phyloP scores from a whole-genome alignment of 805 yeast species.

The Wickerhamomyces hampshirensis region DNA sequence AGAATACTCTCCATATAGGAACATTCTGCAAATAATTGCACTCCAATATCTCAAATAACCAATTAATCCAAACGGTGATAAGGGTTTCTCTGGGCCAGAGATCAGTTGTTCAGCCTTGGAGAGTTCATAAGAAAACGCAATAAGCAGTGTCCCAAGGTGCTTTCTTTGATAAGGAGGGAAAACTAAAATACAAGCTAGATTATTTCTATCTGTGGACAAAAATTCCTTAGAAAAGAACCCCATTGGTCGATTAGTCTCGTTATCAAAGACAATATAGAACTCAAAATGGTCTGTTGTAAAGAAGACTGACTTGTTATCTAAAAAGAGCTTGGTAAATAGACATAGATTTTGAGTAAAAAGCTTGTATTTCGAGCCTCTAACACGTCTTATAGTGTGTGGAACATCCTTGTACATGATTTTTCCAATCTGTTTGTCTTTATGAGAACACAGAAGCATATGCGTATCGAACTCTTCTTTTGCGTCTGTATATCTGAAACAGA shows the following conservation, averaged over 20 bases:
- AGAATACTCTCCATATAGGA: slow-evolving; percentile 37
- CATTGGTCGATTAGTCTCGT: slow-evolving; percentile 50
- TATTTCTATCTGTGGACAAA: slow-evolving; percentile 70
- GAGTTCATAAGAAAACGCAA: slow-evolving; percentile 77
- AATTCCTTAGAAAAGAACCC: slow-evolving; percentile 92
- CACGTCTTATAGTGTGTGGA: slow-evolving; percentile 50
- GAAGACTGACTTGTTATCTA: slow-evolving; percentile 86
- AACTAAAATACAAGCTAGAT: slow-evolving; percentile 84
- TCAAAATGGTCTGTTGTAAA: slow-evolving; percentile 76
- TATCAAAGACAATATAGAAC: slow-evolving; percentile 68
- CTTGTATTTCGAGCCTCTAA: slow-evolving; percentile 59
- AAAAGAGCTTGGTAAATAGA: slow-evolving; percentile 79
- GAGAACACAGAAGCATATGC: slow-evolving; percentile 48
- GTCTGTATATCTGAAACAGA: slow-evolving; percentile 79
- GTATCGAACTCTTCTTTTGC: slow-evolving; percentile 34
- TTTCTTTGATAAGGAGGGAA: slow-evolving; percentile 89
- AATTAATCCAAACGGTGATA: slow-evolving; percentile 74
- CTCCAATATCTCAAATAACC: slow-evolving; percentile 80
- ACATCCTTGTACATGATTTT: slow-evolving; percentile 61
- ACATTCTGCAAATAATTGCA: slow-evolving; percentile 39
- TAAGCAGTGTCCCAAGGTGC: slow-evolving; percentile 71
- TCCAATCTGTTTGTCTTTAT: slow-evolving; percentile 51
- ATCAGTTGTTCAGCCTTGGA: slow-evolving; percentile 57
- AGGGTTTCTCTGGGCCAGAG: slow-evolving; percentile 92
- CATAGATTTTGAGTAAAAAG: slow-evolving; percentile 80